A percentile compares a stretch with the other conserved stretches of the same genome.
Conservation (phyloP, 2,329 filamentous ascomycete genomes). For the Cryphonectria naterciae region DNA sequence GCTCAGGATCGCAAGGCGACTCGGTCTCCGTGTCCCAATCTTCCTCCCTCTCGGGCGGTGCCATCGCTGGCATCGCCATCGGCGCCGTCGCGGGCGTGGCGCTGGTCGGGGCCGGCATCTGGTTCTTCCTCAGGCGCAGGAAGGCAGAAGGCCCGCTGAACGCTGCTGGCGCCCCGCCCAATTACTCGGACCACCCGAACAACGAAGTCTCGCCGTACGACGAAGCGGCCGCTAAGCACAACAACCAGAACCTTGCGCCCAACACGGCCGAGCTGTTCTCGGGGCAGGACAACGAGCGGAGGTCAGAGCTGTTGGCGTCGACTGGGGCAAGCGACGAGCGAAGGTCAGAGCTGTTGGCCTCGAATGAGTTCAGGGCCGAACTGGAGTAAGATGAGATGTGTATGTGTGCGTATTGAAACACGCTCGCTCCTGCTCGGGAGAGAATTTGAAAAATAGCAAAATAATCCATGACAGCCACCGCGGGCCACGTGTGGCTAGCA, state of each 20-base stretch:
- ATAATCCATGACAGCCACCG: background rate
- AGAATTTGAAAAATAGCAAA: too few relatives aligned
- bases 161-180: background rate
- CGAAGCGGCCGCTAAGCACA: background rate
- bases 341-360: background rate
- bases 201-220: background rate
- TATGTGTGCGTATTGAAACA: background rate
- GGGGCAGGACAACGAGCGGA: background rate
- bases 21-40: background rate
- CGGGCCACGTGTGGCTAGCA: background rate
- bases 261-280: conserved; percentile 6
- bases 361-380: conserved; percentile 5
- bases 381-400: background rate
- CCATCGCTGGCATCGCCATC: conserved; percentile 35
- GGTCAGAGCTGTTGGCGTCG: conserved; percentile 3
- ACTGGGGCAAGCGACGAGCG: background rate
- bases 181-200: conserved; percentile 1
- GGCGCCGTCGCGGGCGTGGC: conserved; percentile 27
- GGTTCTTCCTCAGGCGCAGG: conserved; percentile 32
- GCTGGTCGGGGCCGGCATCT: conserved; percentile 33
- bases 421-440: background rate
- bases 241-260: background rate
- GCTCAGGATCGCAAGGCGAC: background rate
- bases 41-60: conserved; percentile 29
- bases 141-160: background rate